These are phyloP conservation scores for Leptomonas seymouri DNA, from an alignment of 208 protist species.

Conservation along the genomic window DNA sequence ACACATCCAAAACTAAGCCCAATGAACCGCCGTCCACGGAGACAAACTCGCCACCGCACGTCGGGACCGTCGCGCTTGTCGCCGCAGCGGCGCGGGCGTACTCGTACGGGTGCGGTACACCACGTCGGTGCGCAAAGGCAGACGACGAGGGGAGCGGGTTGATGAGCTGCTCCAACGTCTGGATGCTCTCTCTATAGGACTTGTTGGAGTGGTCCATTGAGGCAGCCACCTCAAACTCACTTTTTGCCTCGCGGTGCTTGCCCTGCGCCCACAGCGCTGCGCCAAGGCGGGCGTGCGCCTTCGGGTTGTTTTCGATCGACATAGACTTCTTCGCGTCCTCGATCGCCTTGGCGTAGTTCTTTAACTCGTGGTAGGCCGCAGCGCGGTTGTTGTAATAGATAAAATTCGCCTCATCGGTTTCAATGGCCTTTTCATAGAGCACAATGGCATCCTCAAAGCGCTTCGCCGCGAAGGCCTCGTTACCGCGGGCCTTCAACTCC, in stretches of 20 bases:
- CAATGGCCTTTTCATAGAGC: slow-evolving; percentile 80
- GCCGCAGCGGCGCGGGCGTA: slow-evolving; percentile 39
- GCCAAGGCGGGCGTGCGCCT: slow-evolving; percentile 63
- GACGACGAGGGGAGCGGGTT: slow-evolving; percentile 26
- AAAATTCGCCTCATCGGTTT: slow-evolving; percentile 70
- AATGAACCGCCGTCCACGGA: slow-evolving; percentile 32
- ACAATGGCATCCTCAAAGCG: slow-evolving; percentile 76
- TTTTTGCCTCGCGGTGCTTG: slow-evolving; percentile 49
- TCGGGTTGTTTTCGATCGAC: slow-evolving; percentile 61
- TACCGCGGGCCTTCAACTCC: slow-evolving; percentile 79
- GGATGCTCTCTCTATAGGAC: slow-evolving; percentile 39
- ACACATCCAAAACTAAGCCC: slow-evolving; percentile 33
- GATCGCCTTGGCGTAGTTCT: slow-evolving; percentile 77
- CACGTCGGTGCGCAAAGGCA: slow-evolving; percentile 26
- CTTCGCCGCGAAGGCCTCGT: slow-evolving; percentile 76
- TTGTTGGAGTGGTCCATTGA: slow-evolving; percentile 52
- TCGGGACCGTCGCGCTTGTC: slow-evolving; percentile 27
- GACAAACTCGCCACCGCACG: slow-evolving; percentile 45
- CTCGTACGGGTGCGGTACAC: slow-evolving; percentile 40
- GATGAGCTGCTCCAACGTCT: slow-evolving; percentile 38
- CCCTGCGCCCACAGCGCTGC: slow-evolving; percentile 63
- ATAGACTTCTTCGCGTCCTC: slow-evolving; percentile 64
- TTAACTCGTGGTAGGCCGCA: slow-evolving; percentile 75
- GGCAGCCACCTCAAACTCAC: slow-evolving; percentile 56
- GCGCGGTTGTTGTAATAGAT: slow-evolving; percentile 90